Base-by-base conservation (phyloP, 345 rosid species). In the Jatropha curcas region DNA sequence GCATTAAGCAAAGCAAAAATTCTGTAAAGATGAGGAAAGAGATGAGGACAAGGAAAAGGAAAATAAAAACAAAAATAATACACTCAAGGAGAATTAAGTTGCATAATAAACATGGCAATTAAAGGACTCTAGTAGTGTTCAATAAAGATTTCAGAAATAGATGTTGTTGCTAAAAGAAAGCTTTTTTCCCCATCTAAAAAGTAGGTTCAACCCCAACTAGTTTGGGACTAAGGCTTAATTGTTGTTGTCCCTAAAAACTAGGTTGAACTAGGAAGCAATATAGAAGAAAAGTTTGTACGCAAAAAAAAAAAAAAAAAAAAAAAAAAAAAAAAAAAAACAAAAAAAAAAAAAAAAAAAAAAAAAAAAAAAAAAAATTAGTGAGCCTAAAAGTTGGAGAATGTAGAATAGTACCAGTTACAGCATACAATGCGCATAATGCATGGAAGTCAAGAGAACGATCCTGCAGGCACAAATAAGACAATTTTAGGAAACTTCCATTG, bases 391-490 rank as follows among this genome's bases (percentile, higher is more conserved):
- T 39, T 41, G 8, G 56, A 77, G 73, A 24, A 30, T 39, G 43
- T 65, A 70, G 51, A 69, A 48, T 5, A 73, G 70, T 92, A 96
- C 99, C 99, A 25, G 99, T 96, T 79, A 96, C 97, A 53, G 98
- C 98, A 73, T 96, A 96, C 53, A 93, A 74, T 46, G 99, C 99
- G 78, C 98, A 96, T 55, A 96, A 79, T 48, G 84, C 89, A 12
- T 66, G 74, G 60, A 96, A 96, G 82, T 96, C 99, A 51, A 93
- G 92, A 71, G 99, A 96, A 4, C 97, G 99, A 80, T 96, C 99
- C 99, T 96, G 97, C 50, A 71, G 13, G 7, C 52, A 66, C 63
- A 53, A 72, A 50, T n/a, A 72, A 33, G 74, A 59, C 63, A 58
- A 35, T 66, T 71, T 77, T 66, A 83, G 68, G 58, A 77, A 68